Evolutionary conservation across 257 asterid species (phyloP), one percentile per base, ranked within the genome.

Genomic region (Penstemon barbatus): DNA sequence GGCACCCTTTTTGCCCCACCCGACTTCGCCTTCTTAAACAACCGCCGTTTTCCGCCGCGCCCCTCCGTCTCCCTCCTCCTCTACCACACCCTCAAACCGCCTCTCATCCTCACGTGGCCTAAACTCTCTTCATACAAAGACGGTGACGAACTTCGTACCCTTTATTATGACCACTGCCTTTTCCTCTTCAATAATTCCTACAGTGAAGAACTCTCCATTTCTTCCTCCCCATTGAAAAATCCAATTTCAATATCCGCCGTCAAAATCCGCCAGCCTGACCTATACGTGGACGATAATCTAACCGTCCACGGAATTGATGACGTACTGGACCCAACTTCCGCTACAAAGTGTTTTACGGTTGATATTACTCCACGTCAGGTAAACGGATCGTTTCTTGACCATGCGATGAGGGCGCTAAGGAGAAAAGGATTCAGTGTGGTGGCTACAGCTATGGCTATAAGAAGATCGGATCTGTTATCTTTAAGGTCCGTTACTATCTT

Each of bases 1-100:
- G 90, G 92, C 77, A 89, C 92, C 15, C 70, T 85, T 4, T 76
- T 87, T 4, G 89, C 82, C 48, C 82, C 95, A 0, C 96, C 92
- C 0, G 92, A 85, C 44, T 86, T 82, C 63, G 82, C 84, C 0
- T 87, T 89, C 75, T 66, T 80, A 70, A 69, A 63, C 79, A 61
- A 51, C 65, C 78, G 72, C 72, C 89, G 84, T 48, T 71, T 77
- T 3, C 81, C 88, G 15, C 87, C 86, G 64, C 85, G 84, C 60
- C 95, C 88, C 41, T 82, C 92, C 69, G 12, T 80, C 43, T 33
- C 82, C 37, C 85, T 83, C 80, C 84, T 89, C 65, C 85, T 76
- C 67, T 85, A 80, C 78, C 95, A 87, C 82, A 83, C 94, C 19
- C 77, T 89, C 62, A 76, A 66, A 25, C 81, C 78, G 6, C 84